A percentile compares a stretch with the other conserved stretches of the same genome.
phyloP scores from a whole-genome alignment of 306 rosid genomes.

The Myrica gale region DNA sequence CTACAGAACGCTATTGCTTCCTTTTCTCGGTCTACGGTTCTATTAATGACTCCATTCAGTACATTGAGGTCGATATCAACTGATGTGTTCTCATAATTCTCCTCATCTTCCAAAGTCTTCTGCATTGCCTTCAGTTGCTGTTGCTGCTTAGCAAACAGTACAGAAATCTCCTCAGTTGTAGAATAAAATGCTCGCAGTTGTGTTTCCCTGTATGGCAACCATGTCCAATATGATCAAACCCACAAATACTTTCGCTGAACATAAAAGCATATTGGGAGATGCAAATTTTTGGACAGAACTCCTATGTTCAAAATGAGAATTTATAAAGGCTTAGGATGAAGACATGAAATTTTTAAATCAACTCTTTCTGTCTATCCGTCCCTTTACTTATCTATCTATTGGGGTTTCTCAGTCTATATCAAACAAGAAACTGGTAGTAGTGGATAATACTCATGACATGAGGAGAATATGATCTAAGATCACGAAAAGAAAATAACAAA shows the following conservation, averaged over 20 bases:
- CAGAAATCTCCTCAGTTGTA: conserved; percentile 87
- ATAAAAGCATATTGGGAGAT: background rate
- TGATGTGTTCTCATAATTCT: conserved; percentile 77
- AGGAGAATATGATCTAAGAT: background rate
- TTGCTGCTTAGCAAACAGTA: conserved; percentile 78
- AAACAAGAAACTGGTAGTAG: background rate
- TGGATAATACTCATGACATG: background rate
- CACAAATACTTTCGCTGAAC: conserved; percentile 2
- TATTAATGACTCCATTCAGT: conserved; percentile 32
- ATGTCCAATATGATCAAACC: background rate
- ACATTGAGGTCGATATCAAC: conserved; percentile 58
- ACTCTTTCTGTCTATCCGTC: too few species aligned
- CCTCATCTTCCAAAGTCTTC: conserved; percentile 89
- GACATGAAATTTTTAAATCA: background rate
- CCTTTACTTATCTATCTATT: background rate
- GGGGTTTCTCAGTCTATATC: background rate
- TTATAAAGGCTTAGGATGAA: background rate
- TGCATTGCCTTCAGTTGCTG: conserved; percentile 91
- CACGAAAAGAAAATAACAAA: background rate
- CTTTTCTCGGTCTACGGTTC: conserved; percentile 36
- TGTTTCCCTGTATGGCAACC: conserved; percentile 63
- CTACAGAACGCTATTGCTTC: conserved; percentile 35
- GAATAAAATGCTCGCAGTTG: conserved; percentile 93
- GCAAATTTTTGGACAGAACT: conserved; percentile 27
- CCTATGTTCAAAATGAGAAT: conserved; percentile 1